Conservation (phyloP, 306 rosid species). For the Citrullus mucosospermus region DNA sequence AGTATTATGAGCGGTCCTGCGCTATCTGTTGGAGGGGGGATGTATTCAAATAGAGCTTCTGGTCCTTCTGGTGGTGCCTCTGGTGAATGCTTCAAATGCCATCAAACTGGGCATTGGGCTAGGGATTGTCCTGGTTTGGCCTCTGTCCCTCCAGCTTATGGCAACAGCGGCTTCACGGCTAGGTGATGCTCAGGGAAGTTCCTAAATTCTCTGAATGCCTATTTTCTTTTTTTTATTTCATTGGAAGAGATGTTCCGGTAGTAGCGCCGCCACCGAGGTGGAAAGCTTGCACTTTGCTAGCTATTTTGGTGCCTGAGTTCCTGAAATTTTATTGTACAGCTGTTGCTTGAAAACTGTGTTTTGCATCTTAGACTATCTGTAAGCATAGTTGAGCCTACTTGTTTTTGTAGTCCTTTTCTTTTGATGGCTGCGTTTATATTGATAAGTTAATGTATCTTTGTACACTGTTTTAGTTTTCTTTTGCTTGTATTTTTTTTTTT, state of each 20-base stretch:
- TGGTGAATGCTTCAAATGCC: constrained; percentile 72
- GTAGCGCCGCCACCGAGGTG: neutral
- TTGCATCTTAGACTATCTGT: neutral
- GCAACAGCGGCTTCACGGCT: constrained; percentile 26
- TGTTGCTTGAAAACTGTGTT: neutral
- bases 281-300: constrained; percentile 13
- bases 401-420: neutral
- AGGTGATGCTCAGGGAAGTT: constrained; percentile 39
- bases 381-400: neutral
- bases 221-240: constrained; percentile 8
- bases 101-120: constrained; percentile 74
- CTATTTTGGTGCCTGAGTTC: neutral
- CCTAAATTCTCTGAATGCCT: constrained; percentile 26
- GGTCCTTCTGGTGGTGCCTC: constrained; percentile 22
- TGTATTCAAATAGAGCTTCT: constrained; percentile 27
- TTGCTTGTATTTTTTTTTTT: neutral
- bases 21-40: constrained; percentile 34
- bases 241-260: neutral
- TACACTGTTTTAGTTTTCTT: neutral
- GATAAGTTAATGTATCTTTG: constrained; percentile 1
- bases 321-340: constrained; percentile 10
- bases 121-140: constrained; percentile 55
- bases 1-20: constrained; percentile 28
- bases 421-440: neutral
- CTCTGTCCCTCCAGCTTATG: constrained; percentile 41